Base-by-base conservation (phyloP, 305 asterid genomes). In the Ilex paraguariensis region DNA sequence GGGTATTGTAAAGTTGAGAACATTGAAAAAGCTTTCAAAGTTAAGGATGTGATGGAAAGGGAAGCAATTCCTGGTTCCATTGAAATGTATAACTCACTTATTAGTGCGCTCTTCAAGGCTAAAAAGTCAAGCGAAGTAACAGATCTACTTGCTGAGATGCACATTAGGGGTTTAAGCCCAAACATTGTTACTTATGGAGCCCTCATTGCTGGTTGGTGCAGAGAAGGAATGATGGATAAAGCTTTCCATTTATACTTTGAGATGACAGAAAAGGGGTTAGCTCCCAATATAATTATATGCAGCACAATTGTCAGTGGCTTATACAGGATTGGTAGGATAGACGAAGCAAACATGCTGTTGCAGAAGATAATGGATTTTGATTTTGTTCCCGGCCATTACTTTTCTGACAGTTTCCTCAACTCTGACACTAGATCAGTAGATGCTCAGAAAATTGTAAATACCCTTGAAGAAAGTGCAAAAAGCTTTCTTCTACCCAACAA, bases 1-100 rank as follows among this genome's bases (percentile, higher is more conserved):
- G 98, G 96, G 50, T 89, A 82, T 73, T 82, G 87, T 69, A 82
- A 82, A 84, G 74, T 60, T 61, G 96, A 97, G 44, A 82, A 85
- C 62, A 60, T 83, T 62, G 71, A 80, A 70, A 5, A 36, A 36
- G 42, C 42, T 63, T 76, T 82, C 15, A 72, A 74, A 63, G 70
- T 80, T 53, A 90, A 79, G 79, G 70, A 46, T 61, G 57, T 64
- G 57, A 77, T 87, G 93, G 95, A 88, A 66, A 66, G 59, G 61
- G 78, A 75, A 66, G 80, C 75, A 52, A 66, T 75, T 55, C 72
- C 84, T 46, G 80, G 83, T 75, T 79, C 94, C 52, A 70, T 86
- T 68, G 94, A 90, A 71, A 66, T 81, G 87, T 90, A 82, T 74
- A 93, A 93, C 73, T 90, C 90, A 7, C 84, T 93, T 57, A 76